Evolutionary conservation across 1,284 basidiomycete genomes (phyloP), one percentile per base, ranked within the genome.

Genomic region (Termitomyces sp.): DNA sequence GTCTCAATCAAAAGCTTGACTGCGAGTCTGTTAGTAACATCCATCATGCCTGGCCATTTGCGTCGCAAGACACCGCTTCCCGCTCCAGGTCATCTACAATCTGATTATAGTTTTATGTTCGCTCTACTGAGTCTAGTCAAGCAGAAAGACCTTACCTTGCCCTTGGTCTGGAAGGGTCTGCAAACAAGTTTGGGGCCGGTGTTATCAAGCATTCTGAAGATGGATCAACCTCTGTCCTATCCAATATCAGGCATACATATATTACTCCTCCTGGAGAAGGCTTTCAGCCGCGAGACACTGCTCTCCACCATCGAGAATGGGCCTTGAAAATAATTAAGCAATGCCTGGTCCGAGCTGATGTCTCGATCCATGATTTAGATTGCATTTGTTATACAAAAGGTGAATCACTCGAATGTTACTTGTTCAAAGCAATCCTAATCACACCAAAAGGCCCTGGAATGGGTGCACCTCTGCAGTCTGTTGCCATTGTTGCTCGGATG

Each of bases 311-410:
- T 75, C 87, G 94, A 57, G 82, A 94, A 69, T 99, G 97, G 96
- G 86, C 84, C 3, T 70, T 94, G 53, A 82, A 81, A 52, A 88
- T 99, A 17, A 87, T 98, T 60, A 80, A 84, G 48, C 85, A 93
- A 66, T 88, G 92, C 13, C 68, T 98, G n/a, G 73, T 75, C 38
- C 80, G 88, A 58, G 91, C 92, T 3, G 79, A 77, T 0, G 70
- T 90, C 12, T 80, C 81, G 8, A 79, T 98, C 64, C 75, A 83
- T 55, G 86, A 94, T 58, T 65, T 98, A 40, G 92, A 98, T 66
- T 96, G 94, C 63, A 95, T 99, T 51, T 98, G 95, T 67, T 99
- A 88, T 68, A 99, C 96, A 0, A 96, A 98, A 79, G 96, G 95
- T 88, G 58, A 41, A 47, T 26, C 9, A 49, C 19, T 7, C 15